Base-by-base conservation (phyloP, 1,284 basidiomycete species). In the Pseudozyma pruni region DNA sequence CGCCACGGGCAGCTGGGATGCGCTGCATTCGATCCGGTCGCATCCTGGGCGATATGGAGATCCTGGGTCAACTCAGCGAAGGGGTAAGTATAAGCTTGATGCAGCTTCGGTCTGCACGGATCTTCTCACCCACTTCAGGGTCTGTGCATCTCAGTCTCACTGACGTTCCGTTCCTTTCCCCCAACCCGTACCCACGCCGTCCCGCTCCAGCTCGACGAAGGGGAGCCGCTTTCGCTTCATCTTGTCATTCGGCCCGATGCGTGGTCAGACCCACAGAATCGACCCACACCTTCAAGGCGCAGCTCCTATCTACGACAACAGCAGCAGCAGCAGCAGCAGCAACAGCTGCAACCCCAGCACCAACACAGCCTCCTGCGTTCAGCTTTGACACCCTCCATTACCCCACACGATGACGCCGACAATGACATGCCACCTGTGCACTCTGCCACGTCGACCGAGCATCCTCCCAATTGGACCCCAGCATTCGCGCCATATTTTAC, bases 211-310 rank as follows among this genome's bases (percentile, higher is more conserved):
- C 47, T 66, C n/a, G 58, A 72, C 13, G 29, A 29, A 6, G 48
- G 45, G 6, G 67, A 74, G 31, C 55, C 71, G 11, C 40, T 73
- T 8, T 60, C 74, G 14, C 58, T 80, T 49, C 79, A 80, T 56
- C 58, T 78, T 4, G 77, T 76, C 45, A 77, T 81, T 37, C 76
- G 69, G 2, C 79, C 79, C 16, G 77, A 74, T 19, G 78, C 76
- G 33, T 80, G 78, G 78, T 56, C 61, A 33, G 69, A 72, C 52
- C 69, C 69, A 46, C 62, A 67, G 29, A 67, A 67, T 27, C 50
- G 69, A 25, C 69, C 69, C 54, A 72, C 69, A 1, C 58, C 69
- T 32, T 64, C 60, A 2, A 48, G 66, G 14, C 58, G 71, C 40
- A 56, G 61, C 62, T 66, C 66, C 48, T 70, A 66, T 40, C 40